Conservation (phyloP, 1,139 yeast species). For the Yamadazyma diddensiae region DNA sequence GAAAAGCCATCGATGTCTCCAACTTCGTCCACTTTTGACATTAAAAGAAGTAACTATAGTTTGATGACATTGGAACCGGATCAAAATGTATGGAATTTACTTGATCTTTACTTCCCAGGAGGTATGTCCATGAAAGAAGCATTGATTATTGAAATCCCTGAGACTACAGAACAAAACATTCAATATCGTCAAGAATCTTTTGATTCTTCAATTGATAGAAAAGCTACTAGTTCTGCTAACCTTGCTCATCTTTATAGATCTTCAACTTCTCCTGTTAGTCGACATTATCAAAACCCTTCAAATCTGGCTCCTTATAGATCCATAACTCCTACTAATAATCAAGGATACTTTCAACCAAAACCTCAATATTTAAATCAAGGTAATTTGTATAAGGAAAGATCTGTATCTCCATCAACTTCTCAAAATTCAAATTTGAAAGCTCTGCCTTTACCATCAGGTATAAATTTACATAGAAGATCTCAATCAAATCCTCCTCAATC, state of each 20-base stretch:
- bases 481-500: constrained; percentile 35
- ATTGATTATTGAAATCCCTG: constrained; percentile 53
- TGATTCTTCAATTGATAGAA: constrained; percentile 1
- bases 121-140: constrained; percentile 75
- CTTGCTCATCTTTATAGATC: constrained; percentile 6
- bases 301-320: constrained; percentile 12
- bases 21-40: constrained; percentile 12
- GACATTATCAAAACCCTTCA: constrained; percentile 3
- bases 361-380: constrained; percentile 21
- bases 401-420: constrained; percentile 26
- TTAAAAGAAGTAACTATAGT: constrained; percentile 12
- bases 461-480: constrained; percentile 28
- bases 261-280: constrained; percentile 8
- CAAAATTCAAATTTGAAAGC: constrained; percentile 8
- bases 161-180: too few relatives aligned
- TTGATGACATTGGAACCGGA: constrained; percentile 58
- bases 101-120: constrained; percentile 60
- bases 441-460: constrained; percentile 16
- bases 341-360: constrained; percentile 24
- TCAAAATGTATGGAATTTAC: constrained; percentile 53
- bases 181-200: constrained; percentile 1
- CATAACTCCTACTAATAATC: constrained; percentile 16
- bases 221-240: constrained; percentile 5
- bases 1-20: constrained; percentile 16
- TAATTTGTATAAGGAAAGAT: constrained; percentile 24